phyloP scores from a whole-genome alignment of 495 filamentous ascomycete species.

The Trichoderma asperelloides region DNA sequence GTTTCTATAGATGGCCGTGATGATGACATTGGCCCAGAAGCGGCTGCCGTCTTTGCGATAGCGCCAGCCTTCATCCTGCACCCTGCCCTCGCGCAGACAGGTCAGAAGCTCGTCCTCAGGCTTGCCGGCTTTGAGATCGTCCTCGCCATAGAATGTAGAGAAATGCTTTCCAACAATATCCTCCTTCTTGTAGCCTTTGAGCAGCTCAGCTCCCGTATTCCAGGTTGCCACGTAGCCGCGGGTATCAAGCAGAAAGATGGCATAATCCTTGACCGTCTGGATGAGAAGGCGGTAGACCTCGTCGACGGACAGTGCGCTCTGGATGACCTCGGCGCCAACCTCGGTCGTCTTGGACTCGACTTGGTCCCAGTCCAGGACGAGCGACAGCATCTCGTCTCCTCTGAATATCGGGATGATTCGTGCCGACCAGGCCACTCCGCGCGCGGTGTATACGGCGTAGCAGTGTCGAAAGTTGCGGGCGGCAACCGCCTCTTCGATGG shows the following conservation, averaged over 20 bases:
- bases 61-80: constrained; percentile 60
- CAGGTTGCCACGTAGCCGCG: constrained; percentile 50
- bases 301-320: constrained; percentile 32
- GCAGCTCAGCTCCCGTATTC: constrained; percentile 50
- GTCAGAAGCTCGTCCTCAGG: constrained; percentile 47
- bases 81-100: constrained; percentile 49
- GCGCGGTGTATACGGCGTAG: constrained; percentile 16
- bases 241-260: constrained; percentile 58
- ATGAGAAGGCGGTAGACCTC: constrained; percentile 55
- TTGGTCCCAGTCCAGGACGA: constrained; percentile 39
- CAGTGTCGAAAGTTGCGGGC: constrained; percentile 24
- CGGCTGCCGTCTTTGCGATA: constrained; percentile 52
- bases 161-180: constrained; percentile 59
- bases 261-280: constrained; percentile 58
- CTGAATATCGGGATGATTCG: constrained; percentile 45
- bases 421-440: constrained; percentile 25
- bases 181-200: constrained; percentile 48
- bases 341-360: constrained; percentile 16
- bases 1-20: constrained; percentile 50
- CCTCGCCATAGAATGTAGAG: constrained; percentile 50
- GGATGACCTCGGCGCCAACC: constrained; percentile 32
- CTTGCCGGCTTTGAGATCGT: constrained; percentile 45
- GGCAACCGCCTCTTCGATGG: constrained; percentile 37
- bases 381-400: constrained; percentile 36
- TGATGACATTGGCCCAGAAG: constrained; percentile 62